Evolutionary conservation across 192 early-diverging fungal genomes (phyloP).

Genomic region (Lobosporangium transversale): DNA sequence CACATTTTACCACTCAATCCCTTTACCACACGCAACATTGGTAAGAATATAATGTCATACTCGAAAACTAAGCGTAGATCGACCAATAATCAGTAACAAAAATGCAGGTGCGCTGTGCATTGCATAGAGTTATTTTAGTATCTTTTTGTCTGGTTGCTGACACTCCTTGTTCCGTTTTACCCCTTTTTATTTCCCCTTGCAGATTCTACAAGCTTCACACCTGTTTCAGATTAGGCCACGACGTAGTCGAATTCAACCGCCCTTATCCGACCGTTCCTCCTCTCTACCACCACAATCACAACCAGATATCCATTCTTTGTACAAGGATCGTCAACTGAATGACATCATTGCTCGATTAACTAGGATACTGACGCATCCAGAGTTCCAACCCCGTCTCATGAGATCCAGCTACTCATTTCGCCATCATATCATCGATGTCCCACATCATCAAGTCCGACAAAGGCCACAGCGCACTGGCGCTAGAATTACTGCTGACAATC

Average conservation of each 20-base stretch:
- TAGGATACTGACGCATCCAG: constrained; percentile 15
- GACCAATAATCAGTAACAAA: too few species aligned
- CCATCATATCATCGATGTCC: neutral
- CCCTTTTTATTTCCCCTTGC: neutral
- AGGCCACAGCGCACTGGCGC: too few species aligned
- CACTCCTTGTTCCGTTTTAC: too few species aligned
- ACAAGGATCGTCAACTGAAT: constrained; percentile 23
- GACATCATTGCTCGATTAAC: constrained; percentile 29
- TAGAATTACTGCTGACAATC: too few species aligned
- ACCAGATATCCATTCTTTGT: constrained; percentile 17
- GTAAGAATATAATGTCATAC: too few species aligned
- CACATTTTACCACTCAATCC: constrained; percentile 37
- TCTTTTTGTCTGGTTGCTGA: neutral
- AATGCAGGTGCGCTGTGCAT: too few species aligned
- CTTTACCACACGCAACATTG: constrained; percentile 31
- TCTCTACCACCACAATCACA: neutral
- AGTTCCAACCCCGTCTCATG: constrained; percentile 41
- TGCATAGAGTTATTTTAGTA: neutral
- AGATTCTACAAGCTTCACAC: constrained; percentile 39
- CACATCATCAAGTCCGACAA: too few species aligned
- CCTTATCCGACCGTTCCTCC: too few species aligned
- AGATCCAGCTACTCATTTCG: constrained; percentile 48
- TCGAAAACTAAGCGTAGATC: too few species aligned
- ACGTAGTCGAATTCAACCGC: too few species aligned
- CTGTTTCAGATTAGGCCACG: constrained; percentile 39